Conservation (phyloP, 768 basidiomycete genomes). For the Leccinum rimulosum region DNA sequence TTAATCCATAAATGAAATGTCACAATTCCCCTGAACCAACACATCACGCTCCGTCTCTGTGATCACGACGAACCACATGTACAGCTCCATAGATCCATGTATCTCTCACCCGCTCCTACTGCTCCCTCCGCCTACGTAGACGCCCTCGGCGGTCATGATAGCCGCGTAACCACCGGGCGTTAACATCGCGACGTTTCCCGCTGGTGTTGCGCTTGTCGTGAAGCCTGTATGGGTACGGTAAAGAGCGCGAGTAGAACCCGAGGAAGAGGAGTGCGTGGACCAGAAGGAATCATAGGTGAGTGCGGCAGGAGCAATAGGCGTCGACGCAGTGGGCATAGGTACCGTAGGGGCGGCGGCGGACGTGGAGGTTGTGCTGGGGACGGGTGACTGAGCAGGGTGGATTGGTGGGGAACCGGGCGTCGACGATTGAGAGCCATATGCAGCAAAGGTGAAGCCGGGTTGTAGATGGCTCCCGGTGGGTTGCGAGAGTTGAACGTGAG, state of each 20-base stretch:
- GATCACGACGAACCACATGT: not conserved
- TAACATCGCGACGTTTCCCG: conserved; percentile 32
- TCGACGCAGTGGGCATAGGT: conserved; percentile 5
- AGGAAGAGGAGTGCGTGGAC: conserved; percentile 47
- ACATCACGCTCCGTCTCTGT: not conserved
- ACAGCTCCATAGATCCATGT: not conserved
- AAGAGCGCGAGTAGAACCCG: conserved; percentile 26
- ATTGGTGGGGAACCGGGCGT: not conserved
- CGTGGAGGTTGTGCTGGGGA: not conserved
- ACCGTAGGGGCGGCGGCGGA: not conserved
- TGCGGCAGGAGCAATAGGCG: conserved; percentile 22
- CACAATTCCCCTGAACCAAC: not conserved
- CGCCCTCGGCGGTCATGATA: conserved; percentile 32
- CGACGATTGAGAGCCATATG: not conserved
- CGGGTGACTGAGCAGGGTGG: not conserved
- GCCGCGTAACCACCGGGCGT: conserved; percentile 32
- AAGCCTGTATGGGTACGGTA: conserved; percentile 32
- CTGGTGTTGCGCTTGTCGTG: conserved; percentile 21
- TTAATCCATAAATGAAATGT: conserved; percentile 23
- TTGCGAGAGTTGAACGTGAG: conserved; percentile 3
- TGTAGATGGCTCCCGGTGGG: conserved; percentile 13
- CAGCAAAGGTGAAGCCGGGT: not conserved
- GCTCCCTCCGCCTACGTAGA: conserved; percentile 29
- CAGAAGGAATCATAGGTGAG: conserved; percentile 65
- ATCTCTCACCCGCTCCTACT: conserved; percentile 1